Evolutionary conservation across 495 filamentous ascomycete species (phyloP).

Genomic region (Oleoguttula mirabilis): DNA sequence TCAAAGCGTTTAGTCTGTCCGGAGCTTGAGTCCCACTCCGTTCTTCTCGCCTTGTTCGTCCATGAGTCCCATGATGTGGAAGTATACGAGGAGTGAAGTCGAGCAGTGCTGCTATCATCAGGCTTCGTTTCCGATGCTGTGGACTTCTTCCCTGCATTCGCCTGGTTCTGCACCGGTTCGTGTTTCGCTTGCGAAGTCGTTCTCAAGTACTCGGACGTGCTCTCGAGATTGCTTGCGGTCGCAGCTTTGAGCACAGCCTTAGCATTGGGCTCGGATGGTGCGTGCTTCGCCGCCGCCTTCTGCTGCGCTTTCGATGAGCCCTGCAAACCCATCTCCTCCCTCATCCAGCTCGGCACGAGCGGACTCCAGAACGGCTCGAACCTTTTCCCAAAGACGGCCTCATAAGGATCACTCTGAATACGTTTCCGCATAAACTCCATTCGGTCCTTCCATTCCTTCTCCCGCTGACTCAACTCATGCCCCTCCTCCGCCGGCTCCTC

Average conservation of each 20-base stretch:
- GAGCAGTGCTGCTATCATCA: neutral
- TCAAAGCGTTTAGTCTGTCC: slow-evolving; percentile 7
- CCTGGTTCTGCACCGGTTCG: neutral
- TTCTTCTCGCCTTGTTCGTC: slow-evolving; percentile 11
- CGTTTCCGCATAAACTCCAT: slow-evolving; percentile 20
- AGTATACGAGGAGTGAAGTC: slow-evolving; percentile 14
- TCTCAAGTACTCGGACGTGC: neutral
- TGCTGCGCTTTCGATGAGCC: neutral
- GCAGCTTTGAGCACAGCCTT: neutral
- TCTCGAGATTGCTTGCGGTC: neutral
- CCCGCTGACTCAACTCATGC: slow-evolving; percentile 13
- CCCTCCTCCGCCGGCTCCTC: neutral
- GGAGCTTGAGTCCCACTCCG: slow-evolving; percentile 15
- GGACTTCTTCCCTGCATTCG: neutral
- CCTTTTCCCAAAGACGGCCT: slow-evolving; percentile 18
- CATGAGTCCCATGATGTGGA: slow-evolving; percentile 17
- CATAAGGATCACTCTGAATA: slow-evolving; percentile 20
- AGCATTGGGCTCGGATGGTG: neutral
- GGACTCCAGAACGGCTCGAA: slow-evolving; percentile 23
- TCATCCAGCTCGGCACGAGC: slow-evolving; percentile 20
- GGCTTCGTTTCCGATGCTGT: neutral
- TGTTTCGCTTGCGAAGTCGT: neutral
- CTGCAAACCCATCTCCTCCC: slow-evolving; percentile 17
- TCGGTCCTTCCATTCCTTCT: slow-evolving; percentile 19
- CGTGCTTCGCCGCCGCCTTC: neutral